phyloP scores from a whole-genome alignment of 768 basidiomycete genomes.

The Boletus subparvulus region DNA sequence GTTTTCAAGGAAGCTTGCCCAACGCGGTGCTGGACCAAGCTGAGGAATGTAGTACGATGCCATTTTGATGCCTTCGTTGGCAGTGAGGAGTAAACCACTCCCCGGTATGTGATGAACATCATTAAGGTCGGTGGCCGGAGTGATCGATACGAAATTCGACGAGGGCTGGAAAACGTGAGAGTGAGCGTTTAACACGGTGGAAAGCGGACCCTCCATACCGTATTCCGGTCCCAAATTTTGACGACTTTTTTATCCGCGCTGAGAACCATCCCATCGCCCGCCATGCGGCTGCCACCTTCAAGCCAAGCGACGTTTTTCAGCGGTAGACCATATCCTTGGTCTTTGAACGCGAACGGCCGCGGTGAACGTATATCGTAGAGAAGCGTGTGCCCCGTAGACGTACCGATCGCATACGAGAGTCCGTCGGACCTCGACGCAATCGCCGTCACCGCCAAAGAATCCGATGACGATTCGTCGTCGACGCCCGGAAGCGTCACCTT shows the following conservation, averaged over 20 bases:
- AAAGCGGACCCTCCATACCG: constrained; percentile 45
- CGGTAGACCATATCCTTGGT: constrained; percentile 95
- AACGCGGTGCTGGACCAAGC: constrained; percentile 92
- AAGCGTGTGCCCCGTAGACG: constrained; percentile 91
- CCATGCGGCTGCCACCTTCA: constrained; percentile 80
- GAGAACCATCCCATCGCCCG: constrained; percentile 83
- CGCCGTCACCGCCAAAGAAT: constrained; percentile 66
- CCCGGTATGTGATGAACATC: constrained; percentile 87
- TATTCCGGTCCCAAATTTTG: constrained; percentile 92
- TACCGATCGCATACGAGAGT: constrained; percentile 90
- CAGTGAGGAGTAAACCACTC: constrained; percentile 86
- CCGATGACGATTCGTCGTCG: constrained; percentile 32
- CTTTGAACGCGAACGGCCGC: constrained; percentile 83
- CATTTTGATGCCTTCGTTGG: constrained; percentile 97
- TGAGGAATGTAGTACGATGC: constrained; percentile 93
- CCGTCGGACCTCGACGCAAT: constrained; percentile 86
- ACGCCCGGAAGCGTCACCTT: constrained; percentile 34
- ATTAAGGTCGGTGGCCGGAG: constrained; percentile 86
- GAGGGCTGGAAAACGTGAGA: constrained; percentile 56
- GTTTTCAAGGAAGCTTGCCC: constrained; percentile 97
- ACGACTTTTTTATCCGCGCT: constrained; percentile 96
- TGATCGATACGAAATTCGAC: constrained; percentile 88
- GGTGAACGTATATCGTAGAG: constrained; percentile 91
- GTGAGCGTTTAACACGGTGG: constrained; percentile 1
- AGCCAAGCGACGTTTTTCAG: constrained; percentile 87